Evolutionary conservation across 2,329 filamentous ascomycete genomes (phyloP).

Genomic region (Epichloe uncinata): DNA sequence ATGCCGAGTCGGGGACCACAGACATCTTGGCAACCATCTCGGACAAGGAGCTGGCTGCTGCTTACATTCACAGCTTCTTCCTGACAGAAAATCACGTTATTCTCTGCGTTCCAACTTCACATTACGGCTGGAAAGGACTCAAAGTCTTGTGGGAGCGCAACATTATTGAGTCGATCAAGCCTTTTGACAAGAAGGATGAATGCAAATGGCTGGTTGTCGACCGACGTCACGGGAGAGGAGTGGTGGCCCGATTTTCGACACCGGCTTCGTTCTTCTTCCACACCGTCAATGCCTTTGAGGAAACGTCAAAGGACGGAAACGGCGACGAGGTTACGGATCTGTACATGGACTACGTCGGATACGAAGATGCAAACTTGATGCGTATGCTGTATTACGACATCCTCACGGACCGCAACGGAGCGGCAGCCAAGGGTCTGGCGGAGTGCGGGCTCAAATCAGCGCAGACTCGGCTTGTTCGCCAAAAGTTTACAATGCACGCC

Average conservation of each 20-base stretch:
- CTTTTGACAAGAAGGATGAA: constrained; percentile 42
- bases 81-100: constrained; percentile 58
- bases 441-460: constrained; percentile 23
- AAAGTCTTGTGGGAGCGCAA: constrained; percentile 52
- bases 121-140: constrained; percentile 43
- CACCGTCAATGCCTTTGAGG: constrained; percentile 63
- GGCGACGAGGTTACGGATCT: constrained; percentile 30
- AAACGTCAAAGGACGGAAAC: constrained; percentile 26
- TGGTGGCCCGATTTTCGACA: constrained; percentile 56
- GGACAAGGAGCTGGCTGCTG: constrained; percentile 33
- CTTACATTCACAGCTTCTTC: constrained; percentile 78
- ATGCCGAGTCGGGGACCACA: constrained; percentile 48
- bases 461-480: constrained; percentile 27
- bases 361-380: constrained; percentile 51
- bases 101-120: constrained; percentile 57
- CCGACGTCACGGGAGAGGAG: constrained; percentile 43
- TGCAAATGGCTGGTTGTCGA: constrained; percentile 67
- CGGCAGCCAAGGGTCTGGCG: constrained; percentile 29
- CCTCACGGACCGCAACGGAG: constrained; percentile 39
- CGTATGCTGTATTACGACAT: constrained; percentile 57
- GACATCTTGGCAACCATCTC: constrained; percentile 57
- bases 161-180: constrained; percentile 52
- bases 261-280: constrained; percentile 69
- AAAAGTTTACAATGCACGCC: constrained; percentile 26
- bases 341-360: constrained; percentile 51